Conservation (phyloP, 75 land plant genomes). For the Selaginella moellendorffii region DNA sequence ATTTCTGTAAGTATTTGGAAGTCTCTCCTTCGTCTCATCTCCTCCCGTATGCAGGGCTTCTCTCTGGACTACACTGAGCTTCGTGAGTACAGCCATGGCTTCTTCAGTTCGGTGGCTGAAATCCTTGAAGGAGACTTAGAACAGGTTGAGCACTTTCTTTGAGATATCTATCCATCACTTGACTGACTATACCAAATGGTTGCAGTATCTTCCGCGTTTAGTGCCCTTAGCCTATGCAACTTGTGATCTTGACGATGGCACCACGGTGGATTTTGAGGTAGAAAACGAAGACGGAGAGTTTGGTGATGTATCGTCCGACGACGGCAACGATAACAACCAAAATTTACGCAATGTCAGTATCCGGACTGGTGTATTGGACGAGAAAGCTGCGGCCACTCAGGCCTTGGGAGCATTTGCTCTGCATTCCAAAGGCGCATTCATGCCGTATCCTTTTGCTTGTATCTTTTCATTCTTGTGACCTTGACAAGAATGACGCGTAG, state of each 20-base stretch:
- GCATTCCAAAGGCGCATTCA: constrained; percentile 62
- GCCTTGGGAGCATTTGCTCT: constrained; percentile 94
- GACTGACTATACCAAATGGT: neutral
- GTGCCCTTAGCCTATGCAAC: constrained; percentile 78
- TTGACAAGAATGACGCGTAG: constrained; percentile 24
- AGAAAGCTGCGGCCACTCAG: constrained; percentile 98
- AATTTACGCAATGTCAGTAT: constrained; percentile 90
- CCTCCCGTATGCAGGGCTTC: constrained; percentile 48
- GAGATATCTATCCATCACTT: no score
- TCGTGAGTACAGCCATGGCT: constrained; percentile 93
- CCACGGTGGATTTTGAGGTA: constrained; percentile 84
- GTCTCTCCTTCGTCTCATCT: neutral
- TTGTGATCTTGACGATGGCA: constrained; percentile 97
- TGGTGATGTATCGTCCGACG: constrained; percentile 88
- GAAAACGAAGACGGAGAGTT: constrained; percentile 51
- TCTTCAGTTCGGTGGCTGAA: constrained; percentile 91
- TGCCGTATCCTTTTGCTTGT: constrained; percentile 81
- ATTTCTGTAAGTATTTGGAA: constrained; percentile 37
- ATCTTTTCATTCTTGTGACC: neutral
- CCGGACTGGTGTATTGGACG: constrained; percentile 96
- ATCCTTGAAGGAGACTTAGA: constrained; percentile 62
- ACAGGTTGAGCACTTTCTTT: no score
- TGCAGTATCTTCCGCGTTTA: constrained; percentile 50
- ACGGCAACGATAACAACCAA: constrained; percentile 66
- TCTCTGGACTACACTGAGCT: constrained; percentile 82